A percentile compares a stretch with the other conserved stretches of the same genome.
Evolutionary conservation across 108 stramenopile genomes (phyloP).

Genomic region (Conticribra weissflogii): DNA sequence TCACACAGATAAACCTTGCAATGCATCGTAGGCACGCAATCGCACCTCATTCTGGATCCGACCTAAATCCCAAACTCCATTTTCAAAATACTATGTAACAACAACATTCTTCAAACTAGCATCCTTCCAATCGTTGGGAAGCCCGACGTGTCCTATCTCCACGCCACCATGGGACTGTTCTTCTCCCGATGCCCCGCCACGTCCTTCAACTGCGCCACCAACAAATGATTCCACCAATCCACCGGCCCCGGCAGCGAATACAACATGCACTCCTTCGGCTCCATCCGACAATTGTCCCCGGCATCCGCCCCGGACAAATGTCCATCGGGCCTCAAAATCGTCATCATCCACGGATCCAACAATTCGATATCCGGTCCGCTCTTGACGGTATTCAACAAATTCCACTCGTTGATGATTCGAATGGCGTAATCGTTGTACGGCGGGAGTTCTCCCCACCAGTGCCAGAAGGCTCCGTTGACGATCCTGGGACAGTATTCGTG

Average conservation of each 20-base stretch:
- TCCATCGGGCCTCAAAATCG: slow-evolving; percentile 55
- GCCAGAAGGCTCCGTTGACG: slow-evolving; percentile 35
- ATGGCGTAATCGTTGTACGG: slow-evolving; percentile 52
- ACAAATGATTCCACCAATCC: slow-evolving; percentile 68
- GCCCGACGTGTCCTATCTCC: slow-evolving; percentile 10
- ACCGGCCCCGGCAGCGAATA: slow-evolving; percentile 59
- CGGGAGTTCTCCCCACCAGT: slow-evolving; percentile 51
- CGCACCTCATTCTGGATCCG: too few species aligned
- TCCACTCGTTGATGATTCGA: slow-evolving; percentile 32
- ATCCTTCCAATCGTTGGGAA: neutral
- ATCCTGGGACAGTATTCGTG: slow-evolving; percentile 26
- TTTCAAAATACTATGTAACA: neutral
- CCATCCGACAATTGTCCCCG: slow-evolving; percentile 20
- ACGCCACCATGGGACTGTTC: slow-evolving; percentile 22
- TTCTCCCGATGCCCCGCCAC: slow-evolving; percentile 25
- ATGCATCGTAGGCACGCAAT: too few species aligned
- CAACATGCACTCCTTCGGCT: slow-evolving; percentile 48
- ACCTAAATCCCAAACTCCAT: too few species aligned
- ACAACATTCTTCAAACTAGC: neutral
- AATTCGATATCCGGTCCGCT: slow-evolving; percentile 45
- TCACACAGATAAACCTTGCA: too few species aligned
- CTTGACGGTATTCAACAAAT: slow-evolving; percentile 37
- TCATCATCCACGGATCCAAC: slow-evolving; percentile 54
- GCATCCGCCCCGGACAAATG: slow-evolving; percentile 52
- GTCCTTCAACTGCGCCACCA: slow-evolving; percentile 50